phyloP scores from a whole-genome alignment of 139 green algal genomes.

The Auxenochlorella pyrenoidosa region DNA sequence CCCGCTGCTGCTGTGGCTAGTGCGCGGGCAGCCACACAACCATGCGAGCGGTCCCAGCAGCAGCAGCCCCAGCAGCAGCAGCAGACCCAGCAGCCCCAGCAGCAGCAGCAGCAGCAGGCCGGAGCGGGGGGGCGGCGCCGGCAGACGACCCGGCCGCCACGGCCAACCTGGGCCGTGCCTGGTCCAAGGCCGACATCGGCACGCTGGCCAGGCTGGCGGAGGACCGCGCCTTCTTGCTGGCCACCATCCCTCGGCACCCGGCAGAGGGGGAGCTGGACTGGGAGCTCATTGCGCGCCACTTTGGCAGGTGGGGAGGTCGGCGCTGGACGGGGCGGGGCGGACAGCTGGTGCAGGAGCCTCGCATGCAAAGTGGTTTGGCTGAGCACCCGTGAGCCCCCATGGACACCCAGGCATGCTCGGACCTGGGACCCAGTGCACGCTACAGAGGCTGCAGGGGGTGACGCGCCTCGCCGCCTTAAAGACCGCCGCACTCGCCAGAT shows the following conservation, averaged over 20 bases:
- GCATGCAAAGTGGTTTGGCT: neutral
- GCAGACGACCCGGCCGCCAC: conserved; percentile 10
- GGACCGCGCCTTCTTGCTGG: conserved; percentile 28
- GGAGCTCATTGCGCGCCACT: conserved; percentile 34
- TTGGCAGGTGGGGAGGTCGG: conserved; percentile 11
- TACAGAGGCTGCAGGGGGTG: no score
- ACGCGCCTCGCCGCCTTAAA: no score
- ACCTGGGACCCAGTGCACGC: no score
- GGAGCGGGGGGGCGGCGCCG: neutral
- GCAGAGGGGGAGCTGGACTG: conserved; percentile 32
- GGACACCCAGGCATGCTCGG: no score
- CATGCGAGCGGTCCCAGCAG: neutral
- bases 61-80: neutral
- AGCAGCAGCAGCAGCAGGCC: neutral
- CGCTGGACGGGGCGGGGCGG: neutral
- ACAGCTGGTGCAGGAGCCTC: no score
- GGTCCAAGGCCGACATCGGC: conserved; percentile 39
- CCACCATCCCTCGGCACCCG: conserved; percentile 24
- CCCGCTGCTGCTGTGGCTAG: neutral
- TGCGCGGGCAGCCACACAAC: neutral
- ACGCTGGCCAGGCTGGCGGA: conserved; percentile 40
- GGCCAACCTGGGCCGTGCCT: conserved; percentile 34
- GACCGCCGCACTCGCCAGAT: no score
- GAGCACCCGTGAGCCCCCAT: no score
- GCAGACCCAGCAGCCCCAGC: neutral